phyloP scores from a whole-genome alignment of 768 basidiomycete species.

The Austroboletus eburneus region DNA sequence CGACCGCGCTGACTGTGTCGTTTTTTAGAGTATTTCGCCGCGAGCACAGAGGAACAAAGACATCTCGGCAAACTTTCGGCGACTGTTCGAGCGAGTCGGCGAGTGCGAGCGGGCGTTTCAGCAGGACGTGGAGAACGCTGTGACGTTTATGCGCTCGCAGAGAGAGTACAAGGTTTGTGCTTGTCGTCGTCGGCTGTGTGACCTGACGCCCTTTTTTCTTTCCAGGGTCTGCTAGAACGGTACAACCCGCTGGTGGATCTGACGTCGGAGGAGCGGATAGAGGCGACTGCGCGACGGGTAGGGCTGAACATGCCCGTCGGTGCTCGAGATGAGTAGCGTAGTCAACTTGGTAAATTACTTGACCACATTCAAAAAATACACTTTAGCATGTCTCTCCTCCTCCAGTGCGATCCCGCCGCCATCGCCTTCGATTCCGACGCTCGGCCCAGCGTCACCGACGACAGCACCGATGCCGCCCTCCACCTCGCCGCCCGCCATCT shows the following conservation, averaged over 20 bases:
- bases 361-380: no score
- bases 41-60: constrained; percentile 36
- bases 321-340: constrained; percentile 20
- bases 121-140: constrained; percentile 53
- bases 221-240: constrained; percentile 75
- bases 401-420: constrained; percentile 59
- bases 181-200: neutral
- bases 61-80: constrained; percentile 51
- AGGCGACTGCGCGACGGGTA: constrained; percentile 82
- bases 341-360: no score
- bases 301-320: constrained; percentile 84
- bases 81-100: constrained; percentile 42
- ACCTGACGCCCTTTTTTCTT: no score
- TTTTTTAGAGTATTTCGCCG: constrained; percentile 35
- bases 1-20: neutral
- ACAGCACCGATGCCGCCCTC: constrained; percentile 51
- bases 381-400: no score
- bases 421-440: constrained; percentile 52
- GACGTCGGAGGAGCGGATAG: constrained; percentile 72
- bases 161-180: constrained; percentile 69
- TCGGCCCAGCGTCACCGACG: constrained; percentile 45
- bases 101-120: constrained; percentile 29
- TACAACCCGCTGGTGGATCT: constrained; percentile 87
- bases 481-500: constrained; percentile 51
- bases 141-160: constrained; percentile 69